Evolutionary conservation across 2,329 filamentous ascomycete species (phyloP), one percentile per base, ranked within the genome.

Genomic region (Leptoxyphium fumago): DNA sequence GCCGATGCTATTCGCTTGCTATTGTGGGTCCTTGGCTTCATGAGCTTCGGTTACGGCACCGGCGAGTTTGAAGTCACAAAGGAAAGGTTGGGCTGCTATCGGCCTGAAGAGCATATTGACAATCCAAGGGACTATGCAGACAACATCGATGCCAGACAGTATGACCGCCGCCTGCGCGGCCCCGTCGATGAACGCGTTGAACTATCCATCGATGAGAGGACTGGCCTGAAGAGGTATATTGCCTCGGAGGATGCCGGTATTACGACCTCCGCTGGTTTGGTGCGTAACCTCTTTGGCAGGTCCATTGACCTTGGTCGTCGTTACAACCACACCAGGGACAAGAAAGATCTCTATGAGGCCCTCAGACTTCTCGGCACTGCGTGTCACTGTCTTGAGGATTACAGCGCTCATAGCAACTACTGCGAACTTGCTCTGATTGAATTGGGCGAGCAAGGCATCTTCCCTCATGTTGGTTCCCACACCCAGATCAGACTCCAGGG

Each of bases 361-460:
- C 75, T 95, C 40, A 79, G 88, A 43, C 72, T 94, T 14, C 69
- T 95, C 49, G 89, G 89, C 46, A 94, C 87, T 46, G 88, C 82
- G 30, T 75, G 87, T 45, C 89, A 96, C 67, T 94, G 87, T 60
- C 67, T 95, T 18, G 88, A 94, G 67, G 88, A 95, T 60, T 96
- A 81, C 67, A 80, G 87, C 43, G 89, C 88, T 13, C 89, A 95
- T 66, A 93, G 85, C 61, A 95, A 95, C 70, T 95, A 94, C 65
- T 78, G 74, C 11, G 88, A 95, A 62, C 75, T 95, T 46, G 84
- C 83, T 46, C 72, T 95, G 40, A 87, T 91, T 54, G 87, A 94
- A 61, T 65, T 94, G 55, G 87, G 86, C 42, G 86, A 91, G 64
- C 70, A 66, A 5, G 75, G 84, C 48, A 66, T 94, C 47, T 95